phyloP scores from a whole-genome alignment of 208 protist species.

The Crithidia bombi region DNA sequence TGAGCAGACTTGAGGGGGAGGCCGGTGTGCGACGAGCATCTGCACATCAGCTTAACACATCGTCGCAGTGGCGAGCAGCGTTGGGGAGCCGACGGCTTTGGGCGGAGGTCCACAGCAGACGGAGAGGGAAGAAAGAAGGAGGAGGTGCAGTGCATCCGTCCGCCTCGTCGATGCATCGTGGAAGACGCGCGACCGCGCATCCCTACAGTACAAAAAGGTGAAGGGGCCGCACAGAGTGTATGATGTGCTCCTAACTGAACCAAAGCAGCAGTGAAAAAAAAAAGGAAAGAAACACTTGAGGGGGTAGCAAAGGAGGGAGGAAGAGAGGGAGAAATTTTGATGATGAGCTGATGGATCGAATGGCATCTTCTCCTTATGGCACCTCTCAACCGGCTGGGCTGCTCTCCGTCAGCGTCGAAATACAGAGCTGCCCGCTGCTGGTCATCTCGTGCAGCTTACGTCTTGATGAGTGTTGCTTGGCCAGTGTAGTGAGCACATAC shows the following conservation, averaged over 20 bases:
- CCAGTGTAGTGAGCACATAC: no score
- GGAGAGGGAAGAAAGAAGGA: background rate
- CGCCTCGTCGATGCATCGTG: background rate
- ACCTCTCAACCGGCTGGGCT: no score
- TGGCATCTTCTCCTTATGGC: no score
- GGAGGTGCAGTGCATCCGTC: background rate
- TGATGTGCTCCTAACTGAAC: no score
- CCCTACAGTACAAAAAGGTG: background rate
- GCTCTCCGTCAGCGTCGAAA: no score
- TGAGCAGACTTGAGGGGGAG: background rate
- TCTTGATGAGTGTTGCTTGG: no score
- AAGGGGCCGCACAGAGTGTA: no score
- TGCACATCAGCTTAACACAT: background rate
- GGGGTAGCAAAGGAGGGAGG: background rate
- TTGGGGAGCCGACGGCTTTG: background rate
- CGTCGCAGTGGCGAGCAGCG: background rate
- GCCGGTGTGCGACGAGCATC: background rate
- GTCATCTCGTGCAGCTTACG: no score
- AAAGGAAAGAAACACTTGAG: background rate
- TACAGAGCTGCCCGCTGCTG: no score
- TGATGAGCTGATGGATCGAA: no score
- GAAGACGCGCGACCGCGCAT: slow-evolving; percentile 5
- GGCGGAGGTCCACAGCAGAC: background rate
- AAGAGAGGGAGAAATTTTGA: no score
- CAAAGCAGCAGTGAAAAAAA: background rate